Base-by-base conservation (phyloP, 108 stramenopile species). In the Stephanodiscus minutulus region DNA sequence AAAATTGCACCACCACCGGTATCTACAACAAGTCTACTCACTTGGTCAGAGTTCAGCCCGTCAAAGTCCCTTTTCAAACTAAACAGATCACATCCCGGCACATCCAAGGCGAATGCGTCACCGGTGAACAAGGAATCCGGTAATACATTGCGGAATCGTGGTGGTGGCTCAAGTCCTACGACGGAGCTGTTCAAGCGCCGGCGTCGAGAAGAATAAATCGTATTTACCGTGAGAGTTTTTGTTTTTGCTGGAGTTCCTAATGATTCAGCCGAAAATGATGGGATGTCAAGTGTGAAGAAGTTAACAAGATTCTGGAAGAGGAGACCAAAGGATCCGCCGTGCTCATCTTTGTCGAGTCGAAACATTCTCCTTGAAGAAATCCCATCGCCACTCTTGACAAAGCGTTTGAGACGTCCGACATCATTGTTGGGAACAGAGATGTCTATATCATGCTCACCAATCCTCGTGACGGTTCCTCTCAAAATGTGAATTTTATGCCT, bases 271-370 rank as follows among this genome's bases (percentile, higher is more conserved):
- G 80, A 84, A 61, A 84, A 81, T 65, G 70, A 24, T 41, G 77
- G 77, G 25, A 79, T 79, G 27, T 81, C 73, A 57, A 82, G 72
- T 35, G 84, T 67, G 15, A 81, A 74, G 69, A 81, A 81, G 33
- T 81, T 81, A 7, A 74, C 72, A 22, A 96, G 64, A 82, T 96
- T 96, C 64, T 89, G 91, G 12, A 91, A 76, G 9, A 93, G 77
- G 9, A 90, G 85, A 47, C 90, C 90, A 8, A 72, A 67, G 27
- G 86, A 84, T 54, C 76, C 80, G 9, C 79, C 56, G 12, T 76
- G 62, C 12, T 82, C 88, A 59, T 93, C 91, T 50, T 79, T 88
- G 70, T 96, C 95, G 22, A 96, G 56, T 41, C 95, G 85, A 41
- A 91, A 93, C 29, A 47, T 59, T 41, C 49, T 52, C 15, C 57